Base-by-base conservation (phyloP, 805 yeast species). In the Candida alai region DNA sequence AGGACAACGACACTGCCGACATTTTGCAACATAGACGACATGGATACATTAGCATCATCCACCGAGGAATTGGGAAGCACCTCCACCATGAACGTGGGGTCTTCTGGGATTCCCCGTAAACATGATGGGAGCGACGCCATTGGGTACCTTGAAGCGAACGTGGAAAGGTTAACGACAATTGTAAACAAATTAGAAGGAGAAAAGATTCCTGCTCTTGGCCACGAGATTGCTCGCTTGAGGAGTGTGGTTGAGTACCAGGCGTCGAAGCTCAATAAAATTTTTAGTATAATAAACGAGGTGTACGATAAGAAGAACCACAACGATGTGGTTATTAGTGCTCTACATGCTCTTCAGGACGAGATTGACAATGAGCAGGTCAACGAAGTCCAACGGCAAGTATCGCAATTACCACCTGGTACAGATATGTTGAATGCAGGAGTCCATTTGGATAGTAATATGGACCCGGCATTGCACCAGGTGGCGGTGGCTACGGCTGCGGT, bases 391-490 rank as follows among this genome's bases (percentile, higher is more conserved):
- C 39, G 44, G 24, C 54, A 51, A 32, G 51, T 45, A 9, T 18
- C 20, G n/a, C 51, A 30, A 20, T 33, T 39, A 19, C 35, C 27
- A 3, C 45, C 39, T 25, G 48, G 43, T 17, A 36, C 33, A 24
- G 40, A 22, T n/a, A 17, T 26, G 12, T 18, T 14, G 10, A 18
- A 16, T 8, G 29, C 12, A 16, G 30, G 19, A 18, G 34, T 20
- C 12, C 30, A 26, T 32, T 41, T 58, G 28, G 68, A 60, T 17
- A 56, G 60, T 23, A 60, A 57, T 34, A 61, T 65, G 62, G 70
- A 65, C 45, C 69, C 70, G 3, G 67, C 59, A 24, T 51, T 65
- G 22, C 69, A 62, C 29, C 60, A 57, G 34, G 66, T 61, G 24
- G 67, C 67, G 2, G 63, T 51, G 24, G 68, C 65, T 6, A 65